Evolutionary conservation across 2,329 filamentous ascomycete genomes (phyloP), one percentile per base, ranked within the genome.

Genomic region (Cordyceps pruinosa): DNA sequence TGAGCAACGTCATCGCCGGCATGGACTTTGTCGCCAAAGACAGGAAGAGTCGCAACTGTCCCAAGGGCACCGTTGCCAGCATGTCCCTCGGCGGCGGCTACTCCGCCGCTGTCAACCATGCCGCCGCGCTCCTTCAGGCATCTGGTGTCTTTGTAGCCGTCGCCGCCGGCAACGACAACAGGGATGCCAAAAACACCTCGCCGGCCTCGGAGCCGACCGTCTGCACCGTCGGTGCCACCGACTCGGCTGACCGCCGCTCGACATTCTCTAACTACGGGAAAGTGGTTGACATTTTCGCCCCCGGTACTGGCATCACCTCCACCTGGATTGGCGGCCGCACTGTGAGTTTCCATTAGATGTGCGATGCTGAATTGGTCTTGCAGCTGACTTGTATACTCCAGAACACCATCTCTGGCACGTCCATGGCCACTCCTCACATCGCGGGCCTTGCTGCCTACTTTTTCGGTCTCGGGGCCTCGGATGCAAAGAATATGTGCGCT

Each of bases 391-490:
- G 17, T 28, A 10, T 19, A 15, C 8, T 44, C 4, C 28, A 56
- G 54, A 66, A 77, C 61, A 74, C 68, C 23, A 66, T 79, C 50
- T 75, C 72, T 61, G 78, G 77, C 56, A 79, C 77, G 55, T 76
- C 76, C 37, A 85, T 84, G 82, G 82, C 84, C 21, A 76, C 78
- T 5, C 84, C 84, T 1, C 83, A 86, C 66, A 76, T 87, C 46
- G 77, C 80, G 47, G 85, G 84, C 35, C 70, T 87, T 2, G 82
- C 79, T 9, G 82, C 82, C 21, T 87, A 86, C 68, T 69, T 87
- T 17, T 80, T 87, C 70, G 66, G 72, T 52, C 73, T 80, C 23
- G 78, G 79, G 30, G 68, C 59, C 47, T 34, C 44, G 26, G 68
- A 59, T 49, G 70, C 68, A 57, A 55, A 58, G 26, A 69, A 68